These are phyloP conservation scores for Aspergillus costaricaensis DNA, from an alignment of 2,329 filamentous ascomycete species.

Conservation along the genomic window DNA sequence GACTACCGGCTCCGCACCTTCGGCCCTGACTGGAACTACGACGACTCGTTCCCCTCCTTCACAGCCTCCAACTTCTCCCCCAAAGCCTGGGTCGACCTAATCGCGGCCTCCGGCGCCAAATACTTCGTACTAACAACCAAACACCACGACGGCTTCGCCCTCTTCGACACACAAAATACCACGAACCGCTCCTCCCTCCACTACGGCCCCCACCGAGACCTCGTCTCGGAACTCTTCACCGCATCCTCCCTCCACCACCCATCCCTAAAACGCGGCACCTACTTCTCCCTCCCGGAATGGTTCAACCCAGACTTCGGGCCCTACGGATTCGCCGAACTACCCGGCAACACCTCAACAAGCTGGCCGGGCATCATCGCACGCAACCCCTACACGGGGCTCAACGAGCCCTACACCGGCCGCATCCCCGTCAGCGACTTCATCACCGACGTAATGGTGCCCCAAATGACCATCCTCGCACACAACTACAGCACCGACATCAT, in stretches of 20 bases:
- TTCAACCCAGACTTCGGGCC: constrained; percentile 47
- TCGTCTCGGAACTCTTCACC: constrained; percentile 47
- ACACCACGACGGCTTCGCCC: constrained; percentile 51
- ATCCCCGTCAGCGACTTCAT: not conserved
- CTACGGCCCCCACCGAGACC: constrained; percentile 44
- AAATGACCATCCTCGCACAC: constrained; percentile 47
- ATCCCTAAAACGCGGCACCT: constrained; percentile 46
- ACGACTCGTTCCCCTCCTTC: constrained; percentile 59
- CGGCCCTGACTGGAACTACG: constrained; percentile 55
- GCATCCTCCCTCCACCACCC: constrained; percentile 48
- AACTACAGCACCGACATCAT: constrained; percentile 49
- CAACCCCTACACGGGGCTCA: constrained; percentile 12
- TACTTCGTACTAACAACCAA: constrained; percentile 50
- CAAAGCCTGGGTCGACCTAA: constrained; percentile 57
- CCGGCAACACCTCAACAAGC: not conserved
- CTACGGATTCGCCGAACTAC: constrained; percentile 39
- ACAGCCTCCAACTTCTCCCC: constrained; percentile 54
- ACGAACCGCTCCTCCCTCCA: constrained; percentile 46
- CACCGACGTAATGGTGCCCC: constrained; percentile 26
- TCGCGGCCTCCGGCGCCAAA: constrained; percentile 54
- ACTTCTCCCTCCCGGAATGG: constrained; percentile 52
- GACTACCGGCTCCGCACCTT: constrained; percentile 55
- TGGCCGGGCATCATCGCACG: constrained; percentile 27
- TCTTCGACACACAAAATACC: constrained; percentile 47
- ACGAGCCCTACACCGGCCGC: constrained; percentile 2